Conservation (phyloP, 2,329 filamentous ascomycete species). For the Arthrobotrys conoides region DNA sequence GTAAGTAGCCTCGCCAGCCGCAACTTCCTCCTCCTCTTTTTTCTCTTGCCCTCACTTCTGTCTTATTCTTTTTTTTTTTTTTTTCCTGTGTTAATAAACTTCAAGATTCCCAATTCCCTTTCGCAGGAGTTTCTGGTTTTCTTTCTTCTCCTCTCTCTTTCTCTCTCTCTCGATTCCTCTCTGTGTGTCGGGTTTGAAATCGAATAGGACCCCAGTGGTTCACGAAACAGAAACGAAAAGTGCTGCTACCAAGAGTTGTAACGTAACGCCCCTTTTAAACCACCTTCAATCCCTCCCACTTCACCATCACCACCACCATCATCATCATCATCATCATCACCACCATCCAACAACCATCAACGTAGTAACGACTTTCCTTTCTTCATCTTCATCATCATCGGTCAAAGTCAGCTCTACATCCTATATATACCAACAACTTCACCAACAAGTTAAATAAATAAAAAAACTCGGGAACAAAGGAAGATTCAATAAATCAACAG, state of each 20-base stretch:
- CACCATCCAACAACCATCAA: not conserved
- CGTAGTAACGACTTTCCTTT: slow-evolving; percentile 27
- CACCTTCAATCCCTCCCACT: slow-evolving; percentile 15
- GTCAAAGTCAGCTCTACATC: not conserved
- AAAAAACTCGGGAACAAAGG: not conserved
- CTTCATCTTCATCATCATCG: not conserved
- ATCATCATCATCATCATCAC: slow-evolving; percentile 4
- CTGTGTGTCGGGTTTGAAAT: slow-evolving; percentile 8
- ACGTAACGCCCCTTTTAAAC: slow-evolving; percentile 54
- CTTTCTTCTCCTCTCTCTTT: slow-evolving; percentile 6
- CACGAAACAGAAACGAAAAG: slow-evolving; percentile 44
- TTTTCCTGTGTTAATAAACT: slow-evolving; percentile 15
- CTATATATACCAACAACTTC: no score
- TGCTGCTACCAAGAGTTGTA: slow-evolving; percentile 4
- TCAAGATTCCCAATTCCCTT: slow-evolving; percentile 30
- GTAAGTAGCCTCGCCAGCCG: not conserved
- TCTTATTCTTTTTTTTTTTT: not conserved
- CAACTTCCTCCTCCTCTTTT: slow-evolving; percentile 19
- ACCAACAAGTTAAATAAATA: no score
- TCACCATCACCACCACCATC: slow-evolving; percentile 9
- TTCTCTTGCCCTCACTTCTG: not conserved
- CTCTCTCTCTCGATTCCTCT: slow-evolving; percentile 19
- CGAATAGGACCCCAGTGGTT: slow-evolving; percentile 17
- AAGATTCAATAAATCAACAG: no score
- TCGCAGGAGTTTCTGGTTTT: not conserved